Base-by-base conservation (phyloP, 768 basidiomycete species). In the Kwoniella heveanensis region DNA sequence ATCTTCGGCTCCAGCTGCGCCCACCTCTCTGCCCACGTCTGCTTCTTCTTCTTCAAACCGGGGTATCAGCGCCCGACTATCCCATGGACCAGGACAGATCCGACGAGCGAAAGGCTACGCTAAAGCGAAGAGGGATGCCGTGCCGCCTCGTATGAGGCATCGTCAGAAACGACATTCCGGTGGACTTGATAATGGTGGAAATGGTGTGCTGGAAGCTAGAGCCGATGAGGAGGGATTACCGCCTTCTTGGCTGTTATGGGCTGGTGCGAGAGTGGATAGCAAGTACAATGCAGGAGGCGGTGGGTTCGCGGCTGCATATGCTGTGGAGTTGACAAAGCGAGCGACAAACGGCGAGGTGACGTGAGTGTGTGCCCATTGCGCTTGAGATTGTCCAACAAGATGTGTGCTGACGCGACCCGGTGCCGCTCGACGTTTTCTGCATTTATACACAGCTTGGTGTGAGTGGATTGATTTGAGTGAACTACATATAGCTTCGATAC, bases 281-380 rank as follows among this genome's bases (percentile, higher is more conserved):
- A 70, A 71, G 44, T 79, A 79, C 54, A 75, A 76, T 51, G 60
- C 29, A 5, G 75, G 68, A 4, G 37, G 50, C 0, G 75, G 75
- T 4, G 68, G 61, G 6, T 74, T 70, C 30, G 66, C 56, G 5
- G 54, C 70, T 30, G 57, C 67, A 1, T 57, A 68, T 17, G 74
- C 70, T 26, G 55, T 46, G 52, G 63, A 62, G 26, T 24, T 55
- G 24, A 52, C 57, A 6, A 56, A 54, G 36, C 49, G 54, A 50
- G 53, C 54, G 24, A 52, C 26, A 17, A 60, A 54, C 54, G 63
- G 60, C 29, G 59, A 53, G 29, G 60, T 65, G 24, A 55, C 48
- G 70, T 67, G 47, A 62, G 70, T 66, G 1, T 22, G n/a, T n/a
- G n/a, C n/a, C n/a, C n/a, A n/a, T n/a, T n/a, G n/a, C n/a, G n/a